phyloP scores from a whole-genome alignment of 495 filamentous ascomycete genomes.

The Lepraria neglecta region DNA sequence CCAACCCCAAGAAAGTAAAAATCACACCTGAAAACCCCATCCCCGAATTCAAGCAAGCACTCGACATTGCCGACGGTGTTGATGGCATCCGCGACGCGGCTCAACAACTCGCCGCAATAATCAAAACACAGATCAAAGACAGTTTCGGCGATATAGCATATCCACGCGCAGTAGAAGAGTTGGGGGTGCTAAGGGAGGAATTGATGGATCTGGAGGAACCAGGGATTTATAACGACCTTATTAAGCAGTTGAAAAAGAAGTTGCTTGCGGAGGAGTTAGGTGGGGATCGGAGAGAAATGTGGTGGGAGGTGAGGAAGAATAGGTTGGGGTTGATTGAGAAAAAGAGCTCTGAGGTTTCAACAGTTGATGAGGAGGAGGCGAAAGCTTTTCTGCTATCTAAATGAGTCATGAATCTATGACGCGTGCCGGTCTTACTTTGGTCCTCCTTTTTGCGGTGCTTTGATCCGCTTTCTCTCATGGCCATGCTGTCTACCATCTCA shows the following conservation, averaged over 20 bases:
- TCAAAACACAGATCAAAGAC: conserved; percentile 59
- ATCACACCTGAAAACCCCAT: conserved; percentile 79
- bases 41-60: conserved; percentile 82
- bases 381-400: conserved; percentile 42
- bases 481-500: background rate
- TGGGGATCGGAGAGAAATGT: conserved; percentile 77
- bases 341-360: conserved; percentile 50
- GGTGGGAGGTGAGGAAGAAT: conserved; percentile 61
- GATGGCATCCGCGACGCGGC: conserved; percentile 59
- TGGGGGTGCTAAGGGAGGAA: conserved; percentile 73
- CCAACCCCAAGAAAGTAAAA: conserved; percentile 49
- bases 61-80: conserved; percentile 56
- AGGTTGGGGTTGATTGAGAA: conserved; percentile 70
- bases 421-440: background rate
- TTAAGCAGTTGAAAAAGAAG: conserved; percentile 64
- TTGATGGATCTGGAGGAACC: conserved; percentile 71
- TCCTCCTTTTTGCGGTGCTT: background rate
- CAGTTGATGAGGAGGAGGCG: conserved; percentile 62
- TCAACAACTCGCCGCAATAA: conserved; percentile 66
- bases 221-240: conserved; percentile 66
- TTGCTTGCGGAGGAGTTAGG: conserved; percentile 65
- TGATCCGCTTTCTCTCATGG: too few relatives aligned
- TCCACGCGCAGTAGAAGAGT: conserved; percentile 63
- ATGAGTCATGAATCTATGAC: conserved; percentile 4
- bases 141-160: conserved; percentile 73